Evolutionary conservation across 768 basidiomycete species (phyloP), one percentile per base, ranked within the genome.

Genomic region (Mycena pura): DNA sequence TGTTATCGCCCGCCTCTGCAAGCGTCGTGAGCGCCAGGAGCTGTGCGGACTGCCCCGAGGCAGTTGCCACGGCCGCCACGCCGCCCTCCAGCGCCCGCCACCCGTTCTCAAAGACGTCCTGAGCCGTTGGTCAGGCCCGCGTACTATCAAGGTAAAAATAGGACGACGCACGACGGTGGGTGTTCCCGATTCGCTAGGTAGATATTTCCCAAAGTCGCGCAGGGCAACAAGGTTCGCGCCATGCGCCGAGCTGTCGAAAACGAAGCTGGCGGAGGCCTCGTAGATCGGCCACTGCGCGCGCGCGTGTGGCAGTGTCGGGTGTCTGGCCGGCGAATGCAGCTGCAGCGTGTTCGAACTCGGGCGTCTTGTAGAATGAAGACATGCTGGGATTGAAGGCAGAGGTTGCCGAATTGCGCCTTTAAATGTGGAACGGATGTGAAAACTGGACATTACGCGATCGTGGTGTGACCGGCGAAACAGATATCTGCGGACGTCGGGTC

Each of bases 231-330:
- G 72, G 57, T 84, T 81, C 10, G 85, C 84, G 14, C 72, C 85
- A 62, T 86, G 84, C 66, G 76, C 69, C 51, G 82, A 79, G 68
- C 82, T 70, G 58, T 85, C 80, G 77, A 86, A 86, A 13, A 79
- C 77, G 61, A 81, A 86, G 54, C 81, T 80, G 6, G 84, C 78
- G 15, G 79, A 68, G 2, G 83, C n/a, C n/a, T n/a, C 76, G 61
- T 86, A 86, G 60, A 88, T 86, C 1, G 86, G 87, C n/a, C 6
- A 80, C 80, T 6, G 86, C 86, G 6, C 86, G 78, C 9, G 87
- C 82, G 46, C 81, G 79, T 1, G 83, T 83, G 3, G 79, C 65
- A 0, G 76, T 63, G 65, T 85, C 84, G 2, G 77, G 73, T 13
- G 68, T 72, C 56, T 86, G 83, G 1, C 87, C 86, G 2, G 80